Conservation (phyloP, 2,329 filamentous ascomycete species). For the Tolypocladium paradoxum region DNA sequence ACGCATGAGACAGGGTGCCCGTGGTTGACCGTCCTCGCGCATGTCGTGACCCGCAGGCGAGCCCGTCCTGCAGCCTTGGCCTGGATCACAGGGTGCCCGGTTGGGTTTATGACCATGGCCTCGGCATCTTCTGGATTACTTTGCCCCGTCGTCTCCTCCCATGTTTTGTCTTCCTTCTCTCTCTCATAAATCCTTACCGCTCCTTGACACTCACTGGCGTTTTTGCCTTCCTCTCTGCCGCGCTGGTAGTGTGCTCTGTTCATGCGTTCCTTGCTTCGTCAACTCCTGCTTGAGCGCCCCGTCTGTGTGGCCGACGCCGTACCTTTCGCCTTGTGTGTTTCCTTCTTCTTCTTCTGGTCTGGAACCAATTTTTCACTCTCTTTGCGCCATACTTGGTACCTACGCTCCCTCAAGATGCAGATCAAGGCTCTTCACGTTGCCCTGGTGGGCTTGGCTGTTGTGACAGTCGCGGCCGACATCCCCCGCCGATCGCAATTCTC, state of each 20-base stretch:
- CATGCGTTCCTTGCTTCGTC: slow-evolving; percentile 18
- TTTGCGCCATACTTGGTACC: slow-evolving; percentile 9
- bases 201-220: slow-evolving; percentile 12
- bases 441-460: slow-evolving; percentile 28
- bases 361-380: slow-evolving; percentile 10
- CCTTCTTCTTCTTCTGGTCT: slow-evolving; percentile 10
- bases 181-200: slow-evolving; percentile 25
- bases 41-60: not conserved
- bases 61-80: slow-evolving; percentile 13
- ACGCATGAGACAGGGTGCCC: slow-evolving; percentile 1
- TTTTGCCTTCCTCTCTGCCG: slow-evolving; percentile 20
- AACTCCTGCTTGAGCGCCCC: not conserved
- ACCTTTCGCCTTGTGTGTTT: slow-evolving; percentile 9
- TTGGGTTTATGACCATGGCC: slow-evolving; percentile 26
- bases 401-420: slow-evolving; percentile 33
- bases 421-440: slow-evolving; percentile 37
- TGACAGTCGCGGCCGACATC: slow-evolving; percentile 17
- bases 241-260: slow-evolving; percentile 12
- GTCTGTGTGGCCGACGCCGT: not conserved
- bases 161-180: slow-evolving; percentile 39
- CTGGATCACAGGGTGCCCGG: slow-evolving; percentile 17
- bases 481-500: slow-evolving; percentile 25
- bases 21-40: not conserved
- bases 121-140: slow-evolving; percentile 26
- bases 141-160: slow-evolving; percentile 21